Conservation (phyloP, 1,284 basidiomycete species). For the Peniophora sp. region DNA sequence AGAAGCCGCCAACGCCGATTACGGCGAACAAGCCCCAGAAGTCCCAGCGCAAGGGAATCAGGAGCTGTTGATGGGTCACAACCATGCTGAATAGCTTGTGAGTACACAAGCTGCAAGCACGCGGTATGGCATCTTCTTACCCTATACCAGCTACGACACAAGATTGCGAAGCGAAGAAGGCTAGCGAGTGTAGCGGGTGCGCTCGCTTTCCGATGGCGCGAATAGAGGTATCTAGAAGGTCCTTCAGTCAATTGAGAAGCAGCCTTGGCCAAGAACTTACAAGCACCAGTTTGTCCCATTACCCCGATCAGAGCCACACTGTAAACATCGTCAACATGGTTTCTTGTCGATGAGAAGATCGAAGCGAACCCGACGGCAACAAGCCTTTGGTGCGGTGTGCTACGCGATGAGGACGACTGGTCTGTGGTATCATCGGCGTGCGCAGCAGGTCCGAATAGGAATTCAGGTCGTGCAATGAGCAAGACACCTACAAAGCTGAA, state of each 20-base stretch:
- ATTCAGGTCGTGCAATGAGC: conserved; percentile 35
- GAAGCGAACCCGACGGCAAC: conserved; percentile 24
- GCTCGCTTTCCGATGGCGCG: conserved; percentile 69
- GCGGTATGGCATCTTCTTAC: conserved; percentile 19
- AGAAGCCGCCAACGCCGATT: conserved; percentile 53
- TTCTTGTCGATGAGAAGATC: background rate
- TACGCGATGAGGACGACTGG: conserved; percentile 7
- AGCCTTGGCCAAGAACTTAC: conserved; percentile 26
- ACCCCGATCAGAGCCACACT: conserved; percentile 55
- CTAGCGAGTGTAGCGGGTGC: conserved; percentile 66
- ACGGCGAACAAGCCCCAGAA: conserved; percentile 37
- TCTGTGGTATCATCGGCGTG: conserved; percentile 7
- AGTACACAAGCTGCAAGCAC: background rate
- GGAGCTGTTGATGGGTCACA: conserved; percentile 27
- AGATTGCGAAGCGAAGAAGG: conserved; percentile 59
- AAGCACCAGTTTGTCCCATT: conserved; percentile 51
- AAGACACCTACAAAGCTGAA: conserved; percentile 43
- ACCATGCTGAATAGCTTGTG: conserved; percentile 29
- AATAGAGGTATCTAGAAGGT: conserved; percentile 48
- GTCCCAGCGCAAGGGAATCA: conserved; percentile 38
- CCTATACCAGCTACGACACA: conserved; percentile 44
- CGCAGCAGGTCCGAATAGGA: conserved; percentile 21
- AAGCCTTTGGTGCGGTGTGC: conserved; percentile 26
- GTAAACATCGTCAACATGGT: background rate
- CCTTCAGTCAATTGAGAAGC: background rate